These are phyloP conservation scores for Lyophyllum atratum DNA, from an alignment of 768 basidiomycete genomes.

Conservation along the genomic window DNA sequence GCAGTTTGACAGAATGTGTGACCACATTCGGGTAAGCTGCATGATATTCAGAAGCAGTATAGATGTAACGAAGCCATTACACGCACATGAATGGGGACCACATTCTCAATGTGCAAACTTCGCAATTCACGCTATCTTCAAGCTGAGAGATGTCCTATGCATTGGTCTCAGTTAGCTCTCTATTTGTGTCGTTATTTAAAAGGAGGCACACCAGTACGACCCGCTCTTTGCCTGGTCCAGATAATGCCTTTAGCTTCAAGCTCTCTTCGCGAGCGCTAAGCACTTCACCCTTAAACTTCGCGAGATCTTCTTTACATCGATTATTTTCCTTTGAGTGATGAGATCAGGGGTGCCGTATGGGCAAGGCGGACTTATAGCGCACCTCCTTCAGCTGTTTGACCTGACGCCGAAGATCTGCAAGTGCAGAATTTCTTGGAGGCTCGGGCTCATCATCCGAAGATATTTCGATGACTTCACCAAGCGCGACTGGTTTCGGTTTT, in stretches of 20 bases:
- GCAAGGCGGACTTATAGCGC: constrained; percentile 6
- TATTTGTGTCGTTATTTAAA: neutral
- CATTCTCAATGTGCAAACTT: constrained; percentile 64
- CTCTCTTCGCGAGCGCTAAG: constrained; percentile 26
- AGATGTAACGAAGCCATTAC: neutral
- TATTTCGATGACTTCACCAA: constrained; percentile 53
- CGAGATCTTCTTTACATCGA: constrained; percentile 30
- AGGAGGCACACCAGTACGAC: constrained; percentile 29
- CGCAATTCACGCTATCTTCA: constrained; percentile 60
- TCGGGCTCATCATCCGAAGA: constrained; percentile 54
- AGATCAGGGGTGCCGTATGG: neutral
- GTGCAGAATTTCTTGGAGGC: constrained; percentile 14
- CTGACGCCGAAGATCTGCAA: constrained; percentile 39
- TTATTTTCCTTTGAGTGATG: constrained; percentile 30
- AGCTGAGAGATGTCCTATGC: constrained; percentile 45
- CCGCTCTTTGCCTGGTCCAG: constrained; percentile 29
- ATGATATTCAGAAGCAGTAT: neutral
- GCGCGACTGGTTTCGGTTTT: constrained; percentile 14
- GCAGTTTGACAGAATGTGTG: constrained; percentile 70
- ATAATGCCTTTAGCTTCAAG: constrained; percentile 23
- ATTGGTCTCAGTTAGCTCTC: neutral
- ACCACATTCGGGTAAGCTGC: constrained; percentile 65
- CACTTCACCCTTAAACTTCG: constrained; percentile 23
- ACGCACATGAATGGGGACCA: constrained; percentile 70
- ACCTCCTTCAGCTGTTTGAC: constrained; percentile 48